Evolutionary conservation across 768 basidiomycete genomes (phyloP), one percentile per base, ranked within the genome.

Genomic region (Artomyces pyxidatus): DNA sequence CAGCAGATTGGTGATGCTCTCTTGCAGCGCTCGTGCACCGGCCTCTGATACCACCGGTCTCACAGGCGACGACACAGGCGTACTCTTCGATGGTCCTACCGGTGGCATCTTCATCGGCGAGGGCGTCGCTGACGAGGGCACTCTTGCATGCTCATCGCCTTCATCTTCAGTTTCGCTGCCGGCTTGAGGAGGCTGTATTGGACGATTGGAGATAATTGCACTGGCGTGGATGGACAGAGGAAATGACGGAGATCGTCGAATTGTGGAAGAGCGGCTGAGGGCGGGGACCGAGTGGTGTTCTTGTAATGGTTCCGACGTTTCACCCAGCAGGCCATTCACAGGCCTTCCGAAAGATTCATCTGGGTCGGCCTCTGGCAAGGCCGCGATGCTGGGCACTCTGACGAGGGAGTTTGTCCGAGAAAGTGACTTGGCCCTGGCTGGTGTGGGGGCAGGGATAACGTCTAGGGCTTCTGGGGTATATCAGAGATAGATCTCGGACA

Each of bases 1-100:
- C 14, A 89, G 67, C 48, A 88, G 63, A 19, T 77, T 75, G 5
- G 79, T 77, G 42, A 88, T 77, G 51, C 78, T 83, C 54, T 86
- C 81, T 53, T 85, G 77, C 19, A 88, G 66, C 16, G 76, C 82
- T 56, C 70, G 75, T n/a, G 80, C 22, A 71, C 71, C 42, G 74
- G 70, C 42, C 68, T 66, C 41, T 72, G 69, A 26, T 78, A 69
- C 45, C 56, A 59, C 48, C 22, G 71, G 64, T 37, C 69, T 74
- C 0, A 48, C 45, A 5, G 66, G 56, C 1, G 66, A 63, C 4
- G 63, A 35, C 30, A 61, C 53, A 1, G 26, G 47, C 8, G 47
- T 45, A 19, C 50, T 46, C 28, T 48, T 45, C 12, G 53, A 50
- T 26, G 48, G 48, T 10, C 44, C 52, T 27, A 19, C 35, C 17